A percentile compares a stretch with the other conserved stretches of the same genome.
Conservation (phyloP, 2,329 filamentous ascomycete genomes). For the Elsinoe batatas region DNA sequence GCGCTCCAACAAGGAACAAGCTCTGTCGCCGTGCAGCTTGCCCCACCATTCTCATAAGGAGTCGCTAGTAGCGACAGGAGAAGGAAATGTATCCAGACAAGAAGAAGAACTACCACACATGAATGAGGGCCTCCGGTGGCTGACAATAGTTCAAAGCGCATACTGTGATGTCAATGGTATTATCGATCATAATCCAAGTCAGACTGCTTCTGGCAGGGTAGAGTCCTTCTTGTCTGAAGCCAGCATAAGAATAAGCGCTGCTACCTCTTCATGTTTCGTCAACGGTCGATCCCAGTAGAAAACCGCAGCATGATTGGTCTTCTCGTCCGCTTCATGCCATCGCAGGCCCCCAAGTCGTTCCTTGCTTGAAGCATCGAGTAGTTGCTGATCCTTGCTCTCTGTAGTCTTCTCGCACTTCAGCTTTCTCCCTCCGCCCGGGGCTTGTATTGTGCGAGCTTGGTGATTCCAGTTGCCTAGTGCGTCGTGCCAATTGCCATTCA, state of each 20-base stretch:
- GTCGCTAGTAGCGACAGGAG: too few species aligned
- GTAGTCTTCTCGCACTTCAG: background rate
- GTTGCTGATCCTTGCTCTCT: background rate
- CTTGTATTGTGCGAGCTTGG: background rate
- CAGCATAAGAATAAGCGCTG: background rate
- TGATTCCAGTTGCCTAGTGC: slow-evolving; percentile 3
- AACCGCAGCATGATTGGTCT: background rate
- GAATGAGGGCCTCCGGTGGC: too few species aligned
- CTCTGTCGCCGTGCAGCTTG: background rate
- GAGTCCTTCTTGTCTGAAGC: background rate
- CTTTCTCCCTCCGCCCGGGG: background rate
- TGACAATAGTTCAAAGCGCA: too few species aligned
- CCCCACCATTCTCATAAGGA: background rate
- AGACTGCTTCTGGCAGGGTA: too few species aligned
- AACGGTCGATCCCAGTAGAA: background rate
- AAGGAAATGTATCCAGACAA: too few species aligned
- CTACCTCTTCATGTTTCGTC: background rate
- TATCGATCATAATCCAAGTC: too few species aligned
- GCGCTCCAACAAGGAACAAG: background rate
- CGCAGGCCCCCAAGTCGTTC: background rate
- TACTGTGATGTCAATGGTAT: too few species aligned
- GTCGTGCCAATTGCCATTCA: background rate
- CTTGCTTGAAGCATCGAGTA: background rate
- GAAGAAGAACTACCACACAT: too few species aligned
- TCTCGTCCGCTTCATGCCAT: background rate